phyloP scores from a whole-genome alignment of 139 green algal genomes.

The Bryopsis sp. region DNA sequence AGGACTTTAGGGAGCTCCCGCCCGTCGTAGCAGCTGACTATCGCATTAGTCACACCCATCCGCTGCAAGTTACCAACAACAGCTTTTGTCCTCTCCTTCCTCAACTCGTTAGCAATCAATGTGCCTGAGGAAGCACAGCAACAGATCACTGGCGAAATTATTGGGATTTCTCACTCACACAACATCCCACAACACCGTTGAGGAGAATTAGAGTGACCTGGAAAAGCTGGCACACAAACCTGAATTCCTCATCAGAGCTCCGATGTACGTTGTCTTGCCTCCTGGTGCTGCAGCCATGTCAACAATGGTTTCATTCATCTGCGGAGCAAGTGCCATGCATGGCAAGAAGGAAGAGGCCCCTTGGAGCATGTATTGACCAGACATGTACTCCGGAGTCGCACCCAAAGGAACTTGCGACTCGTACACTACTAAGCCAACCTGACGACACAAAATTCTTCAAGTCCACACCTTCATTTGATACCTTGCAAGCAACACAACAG shows the following conservation, averaged over 20 bases:
- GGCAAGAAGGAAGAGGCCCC: constrained; percentile 94
- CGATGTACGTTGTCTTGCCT: constrained; percentile 96
- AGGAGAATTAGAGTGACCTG: neutral
- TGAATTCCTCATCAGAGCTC: constrained; percentile 92
- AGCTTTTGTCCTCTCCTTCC: constrained; percentile 80
- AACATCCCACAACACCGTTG: neutral
- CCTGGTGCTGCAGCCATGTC: constrained; percentile 97
- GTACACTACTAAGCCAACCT: constrained; percentile 93
- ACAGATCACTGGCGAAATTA: no score
- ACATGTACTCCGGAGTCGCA: constrained; percentile 99
- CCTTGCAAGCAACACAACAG: neutral
- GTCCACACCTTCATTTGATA: neutral
- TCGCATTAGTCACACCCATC: constrained; percentile 89
- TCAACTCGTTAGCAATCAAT: constrained; percentile 98
- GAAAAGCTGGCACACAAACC: constrained; percentile 22
- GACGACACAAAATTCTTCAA: neutral
- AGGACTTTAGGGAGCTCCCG: constrained; percentile 61
- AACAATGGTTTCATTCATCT: constrained; percentile 77
- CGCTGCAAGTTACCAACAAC: constrained; percentile 88
- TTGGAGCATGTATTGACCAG: constrained; percentile 98
- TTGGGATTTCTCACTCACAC: constrained; percentile 52
- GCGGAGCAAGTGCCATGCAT: constrained; percentile 92
- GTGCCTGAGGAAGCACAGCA: no score
- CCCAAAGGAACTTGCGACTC: constrained; percentile 92
- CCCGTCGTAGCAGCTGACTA: constrained; percentile 95